These are phyloP conservation scores for Kodamaea derodonti DNA, from an alignment of 1,139 yeast genomes.

Conservation along the genomic window DNA sequence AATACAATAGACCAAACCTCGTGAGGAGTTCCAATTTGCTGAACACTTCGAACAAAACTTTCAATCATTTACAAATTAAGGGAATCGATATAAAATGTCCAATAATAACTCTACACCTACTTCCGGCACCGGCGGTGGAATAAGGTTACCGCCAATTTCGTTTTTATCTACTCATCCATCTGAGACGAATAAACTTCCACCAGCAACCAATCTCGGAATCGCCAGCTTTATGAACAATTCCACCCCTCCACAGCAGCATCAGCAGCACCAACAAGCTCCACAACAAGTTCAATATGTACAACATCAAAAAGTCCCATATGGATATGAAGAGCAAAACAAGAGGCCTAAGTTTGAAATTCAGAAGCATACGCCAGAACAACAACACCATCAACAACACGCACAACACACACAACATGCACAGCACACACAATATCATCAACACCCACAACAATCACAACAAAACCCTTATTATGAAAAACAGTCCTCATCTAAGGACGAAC, in stretches of 20 bases:
- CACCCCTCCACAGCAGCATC: constrained; percentile 4
- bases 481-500: too few species aligned
- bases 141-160: constrained; percentile 28
- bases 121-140: constrained; percentile 10
- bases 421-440: constrained; percentile 5
- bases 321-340: too few species aligned
- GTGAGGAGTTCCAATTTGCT: too few species aligned
- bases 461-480: too few species aligned
- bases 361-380: constrained; percentile 7
- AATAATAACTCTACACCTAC: background rate
- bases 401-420: constrained; percentile 3
- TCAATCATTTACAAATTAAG: too few species aligned
- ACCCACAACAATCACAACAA: constrained; percentile 1
- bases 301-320: constrained; percentile 3
- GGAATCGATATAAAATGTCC: constrained; percentile 1
- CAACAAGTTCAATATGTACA: constrained; percentile 6
- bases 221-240: constrained; percentile 14
- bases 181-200: constrained; percentile 14
- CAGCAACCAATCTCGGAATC: constrained; percentile 19
- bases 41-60: too few species aligned
- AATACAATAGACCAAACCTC: too few species aligned
- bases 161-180: constrained; percentile 19
- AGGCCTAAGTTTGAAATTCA: too few species aligned
- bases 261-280: constrained; percentile 3
- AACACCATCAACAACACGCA: constrained; percentile 8